Percentiles rank a stretch among this genome's conserved stretches.
Evolutionary conservation across 306 rosid genomes (phyloP).

Genomic region (Vachellia pachyceras): DNA sequence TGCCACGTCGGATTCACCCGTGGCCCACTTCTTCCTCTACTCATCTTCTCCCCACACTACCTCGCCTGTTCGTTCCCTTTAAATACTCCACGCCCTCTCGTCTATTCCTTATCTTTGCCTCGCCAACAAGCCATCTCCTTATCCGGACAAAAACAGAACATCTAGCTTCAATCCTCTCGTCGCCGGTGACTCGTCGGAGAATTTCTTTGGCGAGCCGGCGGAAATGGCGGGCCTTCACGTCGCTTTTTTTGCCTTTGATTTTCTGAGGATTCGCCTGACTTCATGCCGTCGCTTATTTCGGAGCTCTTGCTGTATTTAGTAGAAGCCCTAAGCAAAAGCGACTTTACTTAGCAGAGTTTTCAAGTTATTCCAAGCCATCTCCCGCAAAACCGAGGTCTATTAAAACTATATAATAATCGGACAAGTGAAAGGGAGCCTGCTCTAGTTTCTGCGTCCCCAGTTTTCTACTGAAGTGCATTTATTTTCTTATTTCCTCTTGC

Average conservation of each 20-base stretch:
- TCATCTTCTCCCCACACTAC: slow-evolving; percentile 36
- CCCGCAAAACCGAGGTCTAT: slow-evolving; percentile 36
- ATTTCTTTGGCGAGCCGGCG: slow-evolving; percentile 18
- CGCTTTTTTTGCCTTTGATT: slow-evolving; percentile 16
- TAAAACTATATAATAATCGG: slow-evolving; percentile 44
- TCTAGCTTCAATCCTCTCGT: neutral
- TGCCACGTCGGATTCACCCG: slow-evolving; percentile 55
- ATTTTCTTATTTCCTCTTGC: neutral
- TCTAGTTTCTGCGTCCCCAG: slow-evolving; percentile 36
- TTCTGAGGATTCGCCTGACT: slow-evolving; percentile 25
- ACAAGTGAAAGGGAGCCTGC: slow-evolving; percentile 11
- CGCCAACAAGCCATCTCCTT: slow-evolving; percentile 32
- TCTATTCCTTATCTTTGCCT: slow-evolving; percentile 40
- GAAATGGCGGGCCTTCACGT: slow-evolving; percentile 36
- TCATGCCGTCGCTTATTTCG: slow-evolving; percentile 43
- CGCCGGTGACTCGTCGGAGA: slow-evolving; percentile 35
- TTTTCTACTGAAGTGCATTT: slow-evolving; percentile 34
- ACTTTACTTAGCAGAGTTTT: slow-evolving; percentile 70
- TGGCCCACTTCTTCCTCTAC: slow-evolving; percentile 33
- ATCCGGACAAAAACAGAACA: neutral
- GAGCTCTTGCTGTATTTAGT: slow-evolving; percentile 31
- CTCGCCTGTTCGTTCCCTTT: slow-evolving; percentile 10
- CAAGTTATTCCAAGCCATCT: slow-evolving; percentile 74
- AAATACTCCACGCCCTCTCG: slow-evolving; percentile 19
- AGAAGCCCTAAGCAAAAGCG: slow-evolving; percentile 69